Evolutionary conservation across 2,329 filamentous ascomycete genomes (phyloP).

Genomic region (Blastomyces percursus): DNA sequence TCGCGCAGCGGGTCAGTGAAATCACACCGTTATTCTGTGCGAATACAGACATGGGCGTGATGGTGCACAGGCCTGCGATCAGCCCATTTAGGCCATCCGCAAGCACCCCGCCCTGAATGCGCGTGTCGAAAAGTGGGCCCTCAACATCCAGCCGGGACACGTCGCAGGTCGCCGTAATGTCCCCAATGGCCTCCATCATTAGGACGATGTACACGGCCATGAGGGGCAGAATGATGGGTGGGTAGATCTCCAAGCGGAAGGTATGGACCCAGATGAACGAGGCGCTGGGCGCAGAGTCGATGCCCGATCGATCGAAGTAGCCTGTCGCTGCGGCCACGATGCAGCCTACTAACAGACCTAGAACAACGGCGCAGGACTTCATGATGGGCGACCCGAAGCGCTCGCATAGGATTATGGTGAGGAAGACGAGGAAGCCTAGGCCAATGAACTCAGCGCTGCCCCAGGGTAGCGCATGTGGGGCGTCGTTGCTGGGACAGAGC

Average conservation of each 20-base stretch:
- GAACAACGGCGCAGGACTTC: slow-evolving; percentile 55
- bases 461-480: slow-evolving; percentile 52
- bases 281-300: slow-evolving; percentile 49
- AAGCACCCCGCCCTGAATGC: slow-evolving; percentile 57
- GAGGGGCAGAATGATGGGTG: slow-evolving; percentile 54
- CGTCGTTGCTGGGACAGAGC: slow-evolving; percentile 48
- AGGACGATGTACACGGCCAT: slow-evolving; percentile 50
- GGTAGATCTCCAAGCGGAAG: slow-evolving; percentile 55
- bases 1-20: slow-evolving; percentile 56
- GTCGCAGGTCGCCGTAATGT: slow-evolving; percentile 58
- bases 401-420: slow-evolving; percentile 57
- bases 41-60: slow-evolving; percentile 57
- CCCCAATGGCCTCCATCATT: slow-evolving; percentile 57
- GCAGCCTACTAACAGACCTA: slow-evolving; percentile 55
- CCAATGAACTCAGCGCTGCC: slow-evolving; percentile 55
- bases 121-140: slow-evolving; percentile 53
- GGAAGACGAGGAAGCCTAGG: slow-evolving; percentile 56
- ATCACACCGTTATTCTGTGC: slow-evolving; percentile 62
- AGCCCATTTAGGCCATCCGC: slow-evolving; percentile 57
- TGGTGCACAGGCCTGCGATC: slow-evolving; percentile 52
- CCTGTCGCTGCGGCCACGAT: slow-evolving; percentile 56
- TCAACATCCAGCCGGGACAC: slow-evolving; percentile 54
- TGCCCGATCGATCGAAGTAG: slow-evolving; percentile 51
- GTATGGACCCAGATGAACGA: slow-evolving; percentile 64
- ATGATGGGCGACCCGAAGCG: slow-evolving; percentile 60